phyloP scores from a whole-genome alignment of 139 green algal species.

The Tetradesmus obliquus region DNA sequence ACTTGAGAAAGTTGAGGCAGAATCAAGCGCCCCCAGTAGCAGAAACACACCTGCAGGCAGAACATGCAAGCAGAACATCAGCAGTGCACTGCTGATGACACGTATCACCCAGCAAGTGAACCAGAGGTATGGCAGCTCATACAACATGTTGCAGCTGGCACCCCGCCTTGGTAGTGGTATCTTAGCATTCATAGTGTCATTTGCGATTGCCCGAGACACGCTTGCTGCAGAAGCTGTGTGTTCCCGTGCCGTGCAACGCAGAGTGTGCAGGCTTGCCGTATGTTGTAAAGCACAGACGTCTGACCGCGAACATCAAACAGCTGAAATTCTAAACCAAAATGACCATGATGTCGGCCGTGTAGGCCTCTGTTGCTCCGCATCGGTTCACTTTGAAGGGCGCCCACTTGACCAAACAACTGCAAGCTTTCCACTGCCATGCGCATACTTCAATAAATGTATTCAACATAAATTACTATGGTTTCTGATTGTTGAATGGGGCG shows the following conservation, averaged over 20 bases:
- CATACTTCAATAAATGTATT: background rate
- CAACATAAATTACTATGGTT: background rate
- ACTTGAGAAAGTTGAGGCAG: background rate
- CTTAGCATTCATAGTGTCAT: background rate
- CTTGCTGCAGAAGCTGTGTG: background rate
- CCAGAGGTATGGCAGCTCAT: background rate
- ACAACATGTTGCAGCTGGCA: background rate
- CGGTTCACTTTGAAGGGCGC: background rate
- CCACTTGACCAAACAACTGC: background rate
- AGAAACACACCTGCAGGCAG: slow-evolving; percentile 1
- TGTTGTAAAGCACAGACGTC: background rate
- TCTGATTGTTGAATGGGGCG: background rate
- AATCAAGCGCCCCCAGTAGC: background rate
- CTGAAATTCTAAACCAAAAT: background rate
- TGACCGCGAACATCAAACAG: no score
- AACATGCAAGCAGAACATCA: background rate
- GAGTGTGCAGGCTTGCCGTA: background rate
- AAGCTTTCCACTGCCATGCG: background rate
- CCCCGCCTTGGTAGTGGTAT: background rate
- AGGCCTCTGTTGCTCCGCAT: background rate
- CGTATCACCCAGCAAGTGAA: background rate
- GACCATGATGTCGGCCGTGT: background rate
- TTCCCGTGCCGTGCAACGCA: background rate
- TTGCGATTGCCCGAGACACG: background rate
- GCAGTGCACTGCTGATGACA: background rate